These are phyloP conservation scores for Albizia julibrissin DNA, from an alignment of 306 rosid genomes.

Conservation along the genomic window DNA sequence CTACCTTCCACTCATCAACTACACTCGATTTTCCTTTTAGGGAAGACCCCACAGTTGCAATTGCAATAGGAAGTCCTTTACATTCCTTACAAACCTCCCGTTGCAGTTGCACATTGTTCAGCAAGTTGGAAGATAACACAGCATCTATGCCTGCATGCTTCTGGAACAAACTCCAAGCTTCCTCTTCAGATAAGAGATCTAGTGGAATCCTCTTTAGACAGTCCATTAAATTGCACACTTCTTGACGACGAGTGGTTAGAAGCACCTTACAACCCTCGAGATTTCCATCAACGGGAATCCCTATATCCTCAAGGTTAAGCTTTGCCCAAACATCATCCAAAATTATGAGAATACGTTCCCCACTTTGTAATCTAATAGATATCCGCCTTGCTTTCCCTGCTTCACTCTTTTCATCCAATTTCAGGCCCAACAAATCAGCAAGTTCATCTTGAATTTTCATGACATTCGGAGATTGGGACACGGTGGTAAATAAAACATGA, in stretches of 20 bases:
- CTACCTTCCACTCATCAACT: slow-evolving; percentile 19
- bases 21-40: neutral
- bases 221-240: slow-evolving; percentile 14
- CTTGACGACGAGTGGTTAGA: slow-evolving; percentile 12
- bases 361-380: slow-evolving; percentile 3
- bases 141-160: slow-evolving; percentile 15
- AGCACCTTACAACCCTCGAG: slow-evolving; percentile 13
- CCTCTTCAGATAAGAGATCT: slow-evolving; percentile 17
- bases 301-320: slow-evolving; percentile 23
- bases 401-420: slow-evolving; percentile 5
- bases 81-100: slow-evolving; percentile 9
- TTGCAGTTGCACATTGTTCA: neutral
- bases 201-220: slow-evolving; percentile 5
- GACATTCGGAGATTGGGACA: slow-evolving; percentile 5
- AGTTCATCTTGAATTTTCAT: slow-evolving; percentile 17
- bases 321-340: slow-evolving; percentile 20
- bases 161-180: slow-evolving; percentile 16
- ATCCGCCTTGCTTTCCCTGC: slow-evolving; percentile 23
- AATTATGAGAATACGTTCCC: slow-evolving; percentile 13
- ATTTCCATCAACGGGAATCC: slow-evolving; percentile 16
- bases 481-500: slow-evolving; percentile 5
- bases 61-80: slow-evolving; percentile 20
- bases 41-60: neutral
- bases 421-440: slow-evolving; percentile 6
- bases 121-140: neutral